A percentile compares a stretch with the other conserved stretches of the same genome.
Evolutionary conservation across 768 basidiomycete genomes (phyloP).

Genomic region (Collybiopsis luxurians): DNA sequence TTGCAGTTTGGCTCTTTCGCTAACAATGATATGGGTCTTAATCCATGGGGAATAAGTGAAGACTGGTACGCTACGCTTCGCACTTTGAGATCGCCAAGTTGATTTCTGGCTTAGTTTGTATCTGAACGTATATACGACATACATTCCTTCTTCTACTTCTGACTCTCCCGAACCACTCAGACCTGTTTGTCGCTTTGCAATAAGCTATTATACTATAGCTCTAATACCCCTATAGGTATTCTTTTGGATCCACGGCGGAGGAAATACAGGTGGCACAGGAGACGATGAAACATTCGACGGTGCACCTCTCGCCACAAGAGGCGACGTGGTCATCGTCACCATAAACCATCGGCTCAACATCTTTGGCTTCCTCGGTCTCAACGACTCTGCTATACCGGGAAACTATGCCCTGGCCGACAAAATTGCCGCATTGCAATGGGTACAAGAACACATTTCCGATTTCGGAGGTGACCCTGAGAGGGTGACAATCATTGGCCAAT

Average conservation of each 20-base stretch:
- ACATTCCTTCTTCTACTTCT: conserved; percentile 22
- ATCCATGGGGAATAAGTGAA: conserved; percentile 17
- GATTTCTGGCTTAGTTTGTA: conserved; percentile 14
- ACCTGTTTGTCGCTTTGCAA: conserved; percentile 26
- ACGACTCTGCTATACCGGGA: conserved; percentile 32
- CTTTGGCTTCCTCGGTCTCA: conserved; percentile 34
- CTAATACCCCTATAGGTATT: no score
- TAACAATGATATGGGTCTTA: conserved; percentile 14
- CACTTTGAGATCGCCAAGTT: not conserved
- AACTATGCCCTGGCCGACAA: conserved; percentile 42
- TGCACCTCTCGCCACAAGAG: conserved; percentile 31
- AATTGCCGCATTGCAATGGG: conserved; percentile 40
- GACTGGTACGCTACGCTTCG: conserved; percentile 11
- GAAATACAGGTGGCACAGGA: conserved; percentile 30
- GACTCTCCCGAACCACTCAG: conserved; percentile 19
- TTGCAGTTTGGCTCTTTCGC: conserved; percentile 14
- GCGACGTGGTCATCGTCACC: conserved; percentile 37
- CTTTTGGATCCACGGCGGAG: conserved; percentile 41
- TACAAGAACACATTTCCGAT: conserved; percentile 37
- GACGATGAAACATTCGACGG: conserved; percentile 33
- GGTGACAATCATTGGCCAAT: conserved; percentile 44
- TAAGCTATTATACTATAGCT: no score
- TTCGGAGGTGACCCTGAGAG: conserved; percentile 46
- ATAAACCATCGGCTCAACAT: conserved; percentile 39
- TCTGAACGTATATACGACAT: conserved; percentile 36